These are phyloP conservation scores for Gypsophila paniculata DNA, from an alignment of 179 eudicot genomes.

Conservation along the genomic window DNA sequence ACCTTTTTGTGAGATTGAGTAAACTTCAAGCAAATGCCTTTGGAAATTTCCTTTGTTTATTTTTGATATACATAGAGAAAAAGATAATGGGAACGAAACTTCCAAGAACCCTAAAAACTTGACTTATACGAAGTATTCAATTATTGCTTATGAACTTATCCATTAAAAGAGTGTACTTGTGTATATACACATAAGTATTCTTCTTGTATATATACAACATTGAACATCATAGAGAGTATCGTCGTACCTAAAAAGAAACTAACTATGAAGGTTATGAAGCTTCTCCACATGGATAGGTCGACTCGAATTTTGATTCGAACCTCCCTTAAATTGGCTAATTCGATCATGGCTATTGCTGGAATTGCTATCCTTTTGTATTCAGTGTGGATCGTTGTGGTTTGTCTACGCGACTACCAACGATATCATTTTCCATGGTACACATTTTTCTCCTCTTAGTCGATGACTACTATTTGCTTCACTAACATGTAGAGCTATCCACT, in stretches of 20 bases:
- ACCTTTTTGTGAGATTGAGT: not conserved
- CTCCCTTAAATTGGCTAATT: slow-evolving; percentile 27
- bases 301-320: slow-evolving; percentile 24
- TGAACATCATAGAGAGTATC: not conserved
- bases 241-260: not conserved
- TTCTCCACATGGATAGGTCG: slow-evolving; percentile 23
- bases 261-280: not conserved
- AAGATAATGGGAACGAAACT: slow-evolving; percentile 9
- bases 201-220: not conserved
- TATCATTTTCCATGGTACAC: slow-evolving; percentile 41
- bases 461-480: too few relatives aligned
- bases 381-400: slow-evolving; percentile 36
- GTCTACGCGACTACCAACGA: slow-evolving; percentile 27
- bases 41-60: slow-evolving; percentile 17
- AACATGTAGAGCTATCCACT: too few relatives aligned
- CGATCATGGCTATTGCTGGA: slow-evolving; percentile 17
- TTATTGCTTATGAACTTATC: not conserved
- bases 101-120: slow-evolving; percentile 14
- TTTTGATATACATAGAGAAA: not conserved
- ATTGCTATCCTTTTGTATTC: slow-evolving; percentile 32
- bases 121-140: not conserved
- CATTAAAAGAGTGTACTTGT: not conserved
- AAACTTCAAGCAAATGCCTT: not conserved
- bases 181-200: too few relatives aligned
- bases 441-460: not conserved